Evolutionary conservation across 768 basidiomycete species (phyloP).

Genomic region (Lactarius akahatsu): DNA sequence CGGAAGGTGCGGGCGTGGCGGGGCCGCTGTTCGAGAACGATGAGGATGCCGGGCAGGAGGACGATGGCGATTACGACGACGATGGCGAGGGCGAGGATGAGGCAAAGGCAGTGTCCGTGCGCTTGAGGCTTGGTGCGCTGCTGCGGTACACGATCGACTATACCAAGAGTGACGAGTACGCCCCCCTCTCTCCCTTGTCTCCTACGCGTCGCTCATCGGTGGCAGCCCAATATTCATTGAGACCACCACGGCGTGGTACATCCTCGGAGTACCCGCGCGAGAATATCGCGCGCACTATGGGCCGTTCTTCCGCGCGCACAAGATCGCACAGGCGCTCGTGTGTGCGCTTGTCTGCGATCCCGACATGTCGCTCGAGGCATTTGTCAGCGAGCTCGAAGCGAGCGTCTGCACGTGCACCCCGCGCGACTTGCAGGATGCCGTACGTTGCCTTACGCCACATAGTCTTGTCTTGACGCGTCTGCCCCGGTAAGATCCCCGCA

Average conservation of each 20-base stretch:
- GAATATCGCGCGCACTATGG: constrained; percentile 8
- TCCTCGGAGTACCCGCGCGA: constrained; percentile 10
- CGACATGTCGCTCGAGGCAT: background rate
- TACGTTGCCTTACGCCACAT: background rate
- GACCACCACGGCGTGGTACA: constrained; percentile 16
- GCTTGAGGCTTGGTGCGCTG: constrained; percentile 49
- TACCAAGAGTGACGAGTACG: constrained; percentile 50
- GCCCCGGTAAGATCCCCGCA: constrained; percentile 7
- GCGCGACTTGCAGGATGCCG: constrained; percentile 19
- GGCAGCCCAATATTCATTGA: constrained; percentile 64
- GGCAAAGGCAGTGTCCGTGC: constrained; percentile 23
- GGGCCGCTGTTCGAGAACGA: constrained; percentile 43
- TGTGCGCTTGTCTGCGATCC: constrained; percentile 14
- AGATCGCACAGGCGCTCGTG: constrained; percentile 19
- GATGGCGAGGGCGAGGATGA: constrained; percentile 31
- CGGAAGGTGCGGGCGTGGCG: constrained; percentile 59
- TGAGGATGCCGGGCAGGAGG: constrained; percentile 35
- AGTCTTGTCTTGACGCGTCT: background rate
- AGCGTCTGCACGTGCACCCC: background rate
- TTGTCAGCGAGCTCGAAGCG: constrained; percentile 16
- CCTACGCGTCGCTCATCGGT: background rate
- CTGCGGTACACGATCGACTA: constrained; percentile 53
- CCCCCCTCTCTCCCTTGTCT: constrained; percentile 20
- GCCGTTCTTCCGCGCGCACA: constrained; percentile 21
- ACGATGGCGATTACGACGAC: constrained; percentile 36